phyloP scores from a whole-genome alignment of 306 rosid species.

The Prinsepia uniflora region DNA sequence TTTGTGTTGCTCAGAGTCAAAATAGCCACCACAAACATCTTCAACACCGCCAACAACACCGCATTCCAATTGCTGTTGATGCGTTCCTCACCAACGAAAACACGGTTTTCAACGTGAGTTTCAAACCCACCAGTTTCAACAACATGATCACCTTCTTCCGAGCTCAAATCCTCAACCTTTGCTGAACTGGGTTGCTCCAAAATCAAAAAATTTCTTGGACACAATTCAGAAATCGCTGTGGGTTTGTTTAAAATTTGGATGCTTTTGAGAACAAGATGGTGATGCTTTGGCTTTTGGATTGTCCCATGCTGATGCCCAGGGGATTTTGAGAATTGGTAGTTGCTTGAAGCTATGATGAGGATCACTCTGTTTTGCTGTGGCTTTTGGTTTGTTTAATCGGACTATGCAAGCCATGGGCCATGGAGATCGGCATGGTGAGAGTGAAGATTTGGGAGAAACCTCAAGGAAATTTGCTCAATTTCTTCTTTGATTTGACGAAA shows the following conservation, averaged over 20 bases:
- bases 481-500: too few species aligned
- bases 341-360: too few species aligned
- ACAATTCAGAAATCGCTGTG: neutral
- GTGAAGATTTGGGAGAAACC: neutral
- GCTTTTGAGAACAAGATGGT: too few species aligned
- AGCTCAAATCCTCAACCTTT: neutral
- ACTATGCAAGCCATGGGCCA: too few species aligned
- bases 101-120: neutral
- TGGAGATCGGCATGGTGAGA: constrained; percentile 75
- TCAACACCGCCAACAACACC: constrained; percentile 20
- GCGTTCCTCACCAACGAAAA: neutral
- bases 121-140: neutral
- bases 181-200: neutral
- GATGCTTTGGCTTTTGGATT: too few species aligned
- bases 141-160: neutral
- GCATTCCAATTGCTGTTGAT: neutral
- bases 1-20: constrained; percentile 38
- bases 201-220: neutral
- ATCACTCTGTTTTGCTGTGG: too few species aligned
- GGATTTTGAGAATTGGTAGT: too few species aligned
- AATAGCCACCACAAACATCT: constrained; percentile 36
- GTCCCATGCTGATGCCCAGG: too few species aligned
- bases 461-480: neutral
- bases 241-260: too few species aligned
- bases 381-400: neutral